Base-by-base conservation (phyloP, 345 rosid species). In the Sapria himalayana region DNA sequence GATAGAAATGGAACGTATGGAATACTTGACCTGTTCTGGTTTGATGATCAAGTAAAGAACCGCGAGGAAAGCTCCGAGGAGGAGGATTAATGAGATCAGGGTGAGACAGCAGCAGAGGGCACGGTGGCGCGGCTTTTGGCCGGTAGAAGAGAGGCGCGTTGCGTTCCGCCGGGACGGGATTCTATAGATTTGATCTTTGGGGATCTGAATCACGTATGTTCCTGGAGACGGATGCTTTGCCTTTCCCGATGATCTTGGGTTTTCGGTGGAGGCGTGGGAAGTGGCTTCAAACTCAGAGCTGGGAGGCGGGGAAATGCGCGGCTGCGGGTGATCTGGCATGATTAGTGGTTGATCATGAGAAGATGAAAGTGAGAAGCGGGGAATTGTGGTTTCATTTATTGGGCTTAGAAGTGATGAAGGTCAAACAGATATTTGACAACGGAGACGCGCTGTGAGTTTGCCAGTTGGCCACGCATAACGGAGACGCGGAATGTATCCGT, bases 111-210 rank as follows among this genome's bases (percentile, higher is more conserved):
- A 52, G 50, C 78, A 66, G 66, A 64, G 39, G 55, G 78, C 70
- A 52, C 70, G 39, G 19, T 62, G 61, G 11, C 46, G 41, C 12
- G 41, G 6, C 25, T 65, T 60, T 1, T 64, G 57, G 29, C 59
- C 51, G n/a, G n/a, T n/a, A n/a, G n/a, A n/a, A 3, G 98, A 59
- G 62, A 79, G 78, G 16, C 75, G 93, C 15, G 56, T 61, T 9
- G 82, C 76, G 56, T 78, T 78, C 45, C 67, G 89, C 19, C 82
- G 91, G 1, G 98, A 94, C 0, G 98, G 94, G 3, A 89, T 61
- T n/a, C 84, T 76, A 65, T 76, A 74, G 71, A 89, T 45, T 49
- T 74, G 89, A 52, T 82, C 85, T 42, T 89, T 89, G 2, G 93
- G 98, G 50, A 89, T 56, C 33, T 71, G 81, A 56, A 78, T 59